These are phyloP conservation scores for Ilex aquifolium DNA, from an alignment of 257 asterid species.

Conservation along the genomic window DNA sequence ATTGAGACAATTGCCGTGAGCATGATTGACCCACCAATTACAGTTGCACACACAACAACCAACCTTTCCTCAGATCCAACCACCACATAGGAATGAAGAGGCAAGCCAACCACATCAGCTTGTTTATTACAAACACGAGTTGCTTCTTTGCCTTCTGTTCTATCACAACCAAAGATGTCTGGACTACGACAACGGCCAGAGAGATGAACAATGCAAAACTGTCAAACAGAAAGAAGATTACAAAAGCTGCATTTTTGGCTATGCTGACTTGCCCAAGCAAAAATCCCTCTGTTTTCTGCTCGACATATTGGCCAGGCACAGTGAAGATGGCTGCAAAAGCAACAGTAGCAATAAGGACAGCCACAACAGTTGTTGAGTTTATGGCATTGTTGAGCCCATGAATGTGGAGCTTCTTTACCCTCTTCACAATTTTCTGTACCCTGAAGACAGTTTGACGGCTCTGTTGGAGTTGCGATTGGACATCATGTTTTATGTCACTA, in stretches of 20 bases:
- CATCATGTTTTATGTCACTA: conserved; percentile 87
- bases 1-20: conserved; percentile 83
- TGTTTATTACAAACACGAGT: conserved; percentile 89
- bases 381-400: conserved; percentile 96
- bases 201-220: conserved; percentile 84
- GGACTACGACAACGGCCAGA: conserved; percentile 96
- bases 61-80: conserved; percentile 69
- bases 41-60: conserved; percentile 80
- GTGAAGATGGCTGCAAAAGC: conserved; percentile 93
- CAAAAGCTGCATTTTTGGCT: conserved; percentile 67
- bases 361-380: conserved; percentile 85
- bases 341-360: conserved; percentile 90
- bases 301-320: conserved; percentile 85
- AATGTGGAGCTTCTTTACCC: conserved; percentile 87
- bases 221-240: conserved; percentile 73
- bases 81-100: conserved; percentile 76
- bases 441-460: conserved; percentile 82
- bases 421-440: conserved; percentile 85
- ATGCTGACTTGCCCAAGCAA: conserved; percentile 77
- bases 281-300: conserved; percentile 26
- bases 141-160: conserved; percentile 89
- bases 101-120: conserved; percentile 96
- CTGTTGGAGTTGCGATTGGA: conserved; percentile 90
- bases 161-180: conserved; percentile 87
- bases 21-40: conserved; percentile 72